Conservation (phyloP, 2,329 filamentous ascomycete species). For the Aspergillus neotritici region DNA sequence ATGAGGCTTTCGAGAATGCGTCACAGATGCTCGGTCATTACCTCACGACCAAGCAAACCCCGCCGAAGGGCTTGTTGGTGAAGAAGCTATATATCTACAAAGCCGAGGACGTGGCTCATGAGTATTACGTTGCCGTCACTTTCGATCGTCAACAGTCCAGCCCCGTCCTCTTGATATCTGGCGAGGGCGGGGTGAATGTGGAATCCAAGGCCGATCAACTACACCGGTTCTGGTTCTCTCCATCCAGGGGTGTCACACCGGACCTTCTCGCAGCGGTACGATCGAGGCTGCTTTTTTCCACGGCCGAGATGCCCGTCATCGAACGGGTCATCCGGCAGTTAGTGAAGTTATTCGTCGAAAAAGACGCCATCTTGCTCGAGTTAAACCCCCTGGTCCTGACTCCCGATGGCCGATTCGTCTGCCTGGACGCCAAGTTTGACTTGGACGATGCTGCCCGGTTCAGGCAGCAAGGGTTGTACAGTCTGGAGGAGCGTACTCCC, state of each 20-base stretch:
- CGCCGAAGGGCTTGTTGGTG: conserved; percentile 21
- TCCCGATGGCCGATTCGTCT: conserved; percentile 26
- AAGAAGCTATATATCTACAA: conserved; percentile 37
- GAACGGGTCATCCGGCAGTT: conserved; percentile 29
- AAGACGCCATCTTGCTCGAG: conserved; percentile 46
- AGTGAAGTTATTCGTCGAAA: conserved; percentile 36
- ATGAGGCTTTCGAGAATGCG: conserved; percentile 22
- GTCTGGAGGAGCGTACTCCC: conserved; percentile 28
- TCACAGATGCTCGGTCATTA: conserved; percentile 26
- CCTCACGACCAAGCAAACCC: conserved; percentile 27
- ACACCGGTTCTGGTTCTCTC: conserved; percentile 23
- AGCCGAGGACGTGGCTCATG: conserved; percentile 21
- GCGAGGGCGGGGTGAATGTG: conserved; percentile 27
- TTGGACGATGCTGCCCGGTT: conserved; percentile 46
- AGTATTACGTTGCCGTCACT: conserved; percentile 41
- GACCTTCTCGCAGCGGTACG: conserved; percentile 20
- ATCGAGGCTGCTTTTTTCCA: conserved; percentile 21
- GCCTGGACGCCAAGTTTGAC: conserved; percentile 38
- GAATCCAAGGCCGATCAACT: conserved; percentile 24
- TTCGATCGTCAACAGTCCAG: conserved; percentile 41
- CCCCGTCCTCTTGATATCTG: conserved; percentile 37
- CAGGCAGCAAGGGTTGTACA: conserved; percentile 41
- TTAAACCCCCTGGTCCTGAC: conserved; percentile 35
- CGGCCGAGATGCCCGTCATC: conserved; percentile 19
- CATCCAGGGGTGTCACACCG: conserved; percentile 20